A percentile compares a stretch with the other conserved stretches of the same genome.
Conservation (phyloP, 2,329 filamentous ascomycete species). For the Paracoccidioides brasiliensis region DNA sequence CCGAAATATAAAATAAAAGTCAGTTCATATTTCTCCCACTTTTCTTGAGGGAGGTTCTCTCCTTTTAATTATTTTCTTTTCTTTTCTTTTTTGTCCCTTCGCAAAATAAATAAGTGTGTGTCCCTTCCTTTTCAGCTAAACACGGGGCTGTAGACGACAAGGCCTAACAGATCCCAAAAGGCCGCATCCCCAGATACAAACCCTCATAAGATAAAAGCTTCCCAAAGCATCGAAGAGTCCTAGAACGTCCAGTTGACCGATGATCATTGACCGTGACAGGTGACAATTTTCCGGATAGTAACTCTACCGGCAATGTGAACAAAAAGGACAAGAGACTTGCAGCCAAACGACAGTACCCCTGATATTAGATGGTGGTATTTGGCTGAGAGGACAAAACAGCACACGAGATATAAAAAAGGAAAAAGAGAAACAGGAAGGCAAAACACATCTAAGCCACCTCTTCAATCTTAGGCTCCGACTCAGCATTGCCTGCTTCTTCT, state of each 20-base stretch:
- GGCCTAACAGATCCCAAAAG: neutral
- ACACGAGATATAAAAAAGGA: neutral
- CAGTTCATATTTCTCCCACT: too few relatives aligned
- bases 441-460: slow-evolving; percentile 10
- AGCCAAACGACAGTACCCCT: neutral
- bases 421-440: neutral
- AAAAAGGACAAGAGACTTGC: neutral
- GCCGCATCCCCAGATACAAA: neutral
- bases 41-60: neutral
- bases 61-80: neutral
- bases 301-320: neutral
- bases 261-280: neutral
- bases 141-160: neutral
- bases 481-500: slow-evolving; percentile 32
- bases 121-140: neutral
- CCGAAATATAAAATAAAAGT: too few relatives aligned
- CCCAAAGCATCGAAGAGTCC: neutral
- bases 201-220: neutral
- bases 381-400: neutral
- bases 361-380: neutral
- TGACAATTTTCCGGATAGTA: neutral
- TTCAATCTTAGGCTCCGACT: slow-evolving; percentile 24
- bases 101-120: neutral
- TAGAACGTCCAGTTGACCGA: neutral
- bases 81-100: neutral